phyloP scores from a whole-genome alignment of 306 rosid species.

The Potentilla sterilis region DNA sequence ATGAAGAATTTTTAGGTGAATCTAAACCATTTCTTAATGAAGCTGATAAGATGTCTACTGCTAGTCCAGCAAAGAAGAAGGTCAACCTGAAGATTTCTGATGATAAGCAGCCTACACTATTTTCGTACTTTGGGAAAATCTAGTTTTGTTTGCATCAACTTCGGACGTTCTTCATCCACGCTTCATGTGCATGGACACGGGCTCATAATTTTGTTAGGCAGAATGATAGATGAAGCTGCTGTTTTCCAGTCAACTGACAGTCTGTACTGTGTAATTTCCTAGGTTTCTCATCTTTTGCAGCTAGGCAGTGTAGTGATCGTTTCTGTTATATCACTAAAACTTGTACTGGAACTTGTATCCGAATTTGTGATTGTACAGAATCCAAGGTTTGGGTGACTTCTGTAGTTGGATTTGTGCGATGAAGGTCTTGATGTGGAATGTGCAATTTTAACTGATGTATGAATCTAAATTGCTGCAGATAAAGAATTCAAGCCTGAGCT shows the following conservation, averaged over 20 bases:
- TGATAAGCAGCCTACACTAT: conserved; percentile 63
- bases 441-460: neutral
- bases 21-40: conserved; percentile 31
- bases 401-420: neutral
- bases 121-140: conserved; percentile 68
- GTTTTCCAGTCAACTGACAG: conserved; percentile 2
- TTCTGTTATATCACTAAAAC: neutral
- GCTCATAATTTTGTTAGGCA: conserved; percentile 4
- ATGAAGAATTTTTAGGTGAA: conserved; percentile 41
- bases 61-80: conserved; percentile 58
- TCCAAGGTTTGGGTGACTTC: neutral
- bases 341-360: neutral
- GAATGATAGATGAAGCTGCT: neutral
- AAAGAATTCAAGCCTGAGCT: neutral
- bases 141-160: conserved; percentile 24
- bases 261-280: neutral
- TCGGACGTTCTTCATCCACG: neutral
- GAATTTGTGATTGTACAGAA: neutral
- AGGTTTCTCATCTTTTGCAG: neutral
- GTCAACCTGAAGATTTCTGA: conserved; percentile 39
- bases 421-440: neutral
- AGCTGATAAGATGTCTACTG: conserved; percentile 22
- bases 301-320: neutral
- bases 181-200: neutral
- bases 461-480: neutral